Conservation (phyloP, 2,329 filamentous ascomycete genomes). For the Pyricularia sp. region DNA sequence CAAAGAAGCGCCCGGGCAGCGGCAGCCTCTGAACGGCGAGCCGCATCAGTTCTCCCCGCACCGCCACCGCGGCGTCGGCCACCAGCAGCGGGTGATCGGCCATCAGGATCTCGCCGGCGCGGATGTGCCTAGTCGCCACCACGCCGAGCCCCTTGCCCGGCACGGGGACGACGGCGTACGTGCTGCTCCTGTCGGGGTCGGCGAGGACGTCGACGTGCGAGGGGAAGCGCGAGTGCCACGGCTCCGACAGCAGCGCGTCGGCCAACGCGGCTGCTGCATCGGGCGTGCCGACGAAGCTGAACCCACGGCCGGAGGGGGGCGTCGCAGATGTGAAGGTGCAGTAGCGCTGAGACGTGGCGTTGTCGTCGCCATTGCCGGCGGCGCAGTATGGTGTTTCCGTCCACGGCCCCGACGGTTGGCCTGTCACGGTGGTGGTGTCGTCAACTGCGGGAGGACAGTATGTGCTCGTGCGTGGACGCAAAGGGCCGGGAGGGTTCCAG, state of each 20-base stretch:
- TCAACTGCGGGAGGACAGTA: not conserved
- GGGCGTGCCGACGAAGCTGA: constrained; percentile 12
- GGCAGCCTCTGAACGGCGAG: constrained; percentile 19
- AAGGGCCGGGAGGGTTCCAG: constrained; percentile 4
- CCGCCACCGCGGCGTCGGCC: constrained; percentile 14
- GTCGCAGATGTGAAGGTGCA: constrained; percentile 14
- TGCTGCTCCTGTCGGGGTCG: constrained; percentile 8
- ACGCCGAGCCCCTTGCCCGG: constrained; percentile 22
- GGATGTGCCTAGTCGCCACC: constrained; percentile 20
- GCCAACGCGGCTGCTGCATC: constrained; percentile 12
- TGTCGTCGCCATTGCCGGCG: not conserved
- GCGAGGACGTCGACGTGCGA: constrained; percentile 6
- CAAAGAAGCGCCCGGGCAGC: constrained; percentile 14
- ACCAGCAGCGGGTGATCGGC: constrained; percentile 19
- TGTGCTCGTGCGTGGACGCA: not conserved
- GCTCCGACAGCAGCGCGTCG: constrained; percentile 9
- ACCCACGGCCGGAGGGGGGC: constrained; percentile 12
- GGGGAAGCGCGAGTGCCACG: constrained; percentile 11
- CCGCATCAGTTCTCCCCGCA: constrained; percentile 15
- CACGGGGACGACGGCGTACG: constrained; percentile 17
- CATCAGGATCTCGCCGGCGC: constrained; percentile 21
- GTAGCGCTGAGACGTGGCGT: constrained; percentile 5
- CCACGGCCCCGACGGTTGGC: not conserved
- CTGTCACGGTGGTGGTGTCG: not conserved
- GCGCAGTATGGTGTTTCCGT: not conserved